phyloP scores from a whole-genome alignment of 1,139 yeast species.

The Hansenula lynferdii region DNA sequence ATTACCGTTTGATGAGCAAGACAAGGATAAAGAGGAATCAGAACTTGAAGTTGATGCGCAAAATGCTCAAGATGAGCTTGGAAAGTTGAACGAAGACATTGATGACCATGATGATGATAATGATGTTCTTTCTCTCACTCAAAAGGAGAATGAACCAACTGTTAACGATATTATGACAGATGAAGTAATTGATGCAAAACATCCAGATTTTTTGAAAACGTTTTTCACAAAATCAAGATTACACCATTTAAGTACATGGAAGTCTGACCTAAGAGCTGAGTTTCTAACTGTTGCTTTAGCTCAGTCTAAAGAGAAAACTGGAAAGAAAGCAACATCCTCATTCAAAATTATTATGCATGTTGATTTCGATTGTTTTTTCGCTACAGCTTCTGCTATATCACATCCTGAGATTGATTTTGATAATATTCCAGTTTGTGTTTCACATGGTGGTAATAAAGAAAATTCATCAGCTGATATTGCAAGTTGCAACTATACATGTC shows the following conservation, averaged over 20 bases:
- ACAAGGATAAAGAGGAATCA: conserved; percentile 7
- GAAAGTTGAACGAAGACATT: conserved; percentile 5
- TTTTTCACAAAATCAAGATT: conserved; percentile 80
- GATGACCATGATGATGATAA: conserved; percentile 9
- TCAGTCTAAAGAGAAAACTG: conserved; percentile 7
- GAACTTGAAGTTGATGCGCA: conserved; percentile 3
- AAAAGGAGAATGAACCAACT: conserved; percentile 7
- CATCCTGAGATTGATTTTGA: conserved; percentile 52
- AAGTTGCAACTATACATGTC: conserved; percentile 84
- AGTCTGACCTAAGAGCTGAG: conserved; percentile 62
- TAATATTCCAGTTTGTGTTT: conserved; percentile 71
- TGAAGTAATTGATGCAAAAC: conserved; percentile 49
- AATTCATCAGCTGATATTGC: conserved; percentile 69
- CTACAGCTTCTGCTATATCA: conserved; percentile 68
- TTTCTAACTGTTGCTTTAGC: conserved; percentile 31
- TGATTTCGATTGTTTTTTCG: conserved; percentile 94
- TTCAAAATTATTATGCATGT: conserved; percentile 57
- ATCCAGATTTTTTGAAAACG: conserved; percentile 66
- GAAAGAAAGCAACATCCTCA: conserved; percentile 1
- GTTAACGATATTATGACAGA: conserved; percentile 5
- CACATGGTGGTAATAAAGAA: conserved; percentile 60
- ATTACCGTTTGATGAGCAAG: conserved; percentile 23
- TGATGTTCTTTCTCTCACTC: conserved; percentile 22
- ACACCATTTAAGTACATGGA: conserved; percentile 88
- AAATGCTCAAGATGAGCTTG: conserved; percentile 1